Evolutionary conservation across 2,329 filamentous ascomycete genomes (phyloP).

Genomic region (Xylariaceae sp.): DNA sequence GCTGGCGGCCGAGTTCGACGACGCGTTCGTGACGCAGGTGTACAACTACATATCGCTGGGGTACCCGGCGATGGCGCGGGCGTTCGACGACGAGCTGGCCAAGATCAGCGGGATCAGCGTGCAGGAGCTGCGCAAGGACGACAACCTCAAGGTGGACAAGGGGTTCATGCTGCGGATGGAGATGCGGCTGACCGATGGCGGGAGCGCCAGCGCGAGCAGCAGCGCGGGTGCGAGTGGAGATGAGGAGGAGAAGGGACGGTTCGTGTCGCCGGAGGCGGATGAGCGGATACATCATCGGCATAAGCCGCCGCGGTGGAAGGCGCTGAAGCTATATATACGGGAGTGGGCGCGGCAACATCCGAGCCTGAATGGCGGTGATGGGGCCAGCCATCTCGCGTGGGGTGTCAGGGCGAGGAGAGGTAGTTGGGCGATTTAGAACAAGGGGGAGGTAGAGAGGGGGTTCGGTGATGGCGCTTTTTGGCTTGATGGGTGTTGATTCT

Average conservation of each 20-base stretch:
- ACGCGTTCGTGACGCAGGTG: conserved; percentile 87
- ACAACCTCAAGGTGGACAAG: conserved; percentile 48
- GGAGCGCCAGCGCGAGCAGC: conserved; percentile 6
- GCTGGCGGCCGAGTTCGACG: conserved; percentile 66
- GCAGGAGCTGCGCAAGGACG: conserved; percentile 65
- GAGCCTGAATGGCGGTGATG: conserved; percentile 60
- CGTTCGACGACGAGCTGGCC: conserved; percentile 79
- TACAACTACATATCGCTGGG: conserved; percentile 95
- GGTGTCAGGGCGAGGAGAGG: conserved; percentile 63
- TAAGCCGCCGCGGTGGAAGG: conserved; percentile 66
- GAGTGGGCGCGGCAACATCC: conserved; percentile 92
- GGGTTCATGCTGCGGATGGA: conserved; percentile 68
- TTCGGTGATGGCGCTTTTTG: too few relatives aligned
- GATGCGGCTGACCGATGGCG: conserved; percentile 19
- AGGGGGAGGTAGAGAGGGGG: too few relatives aligned
- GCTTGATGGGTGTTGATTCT: too few relatives aligned
- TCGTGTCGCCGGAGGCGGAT: conserved; percentile 34
- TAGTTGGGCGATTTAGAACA: conserved; percentile 74
- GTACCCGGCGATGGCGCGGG: conserved; percentile 78
- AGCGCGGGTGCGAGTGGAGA: conserved; percentile 21
- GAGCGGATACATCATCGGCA: conserved; percentile 39
- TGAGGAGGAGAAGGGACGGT: conserved; percentile 19
- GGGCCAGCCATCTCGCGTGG: conserved; percentile 57
- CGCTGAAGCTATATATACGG: conserved; percentile 74
- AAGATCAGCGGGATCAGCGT: conserved; percentile 72